Conservation (phyloP, 2,329 filamentous ascomycete genomes). For the Ambrosiella xylebori region DNA sequence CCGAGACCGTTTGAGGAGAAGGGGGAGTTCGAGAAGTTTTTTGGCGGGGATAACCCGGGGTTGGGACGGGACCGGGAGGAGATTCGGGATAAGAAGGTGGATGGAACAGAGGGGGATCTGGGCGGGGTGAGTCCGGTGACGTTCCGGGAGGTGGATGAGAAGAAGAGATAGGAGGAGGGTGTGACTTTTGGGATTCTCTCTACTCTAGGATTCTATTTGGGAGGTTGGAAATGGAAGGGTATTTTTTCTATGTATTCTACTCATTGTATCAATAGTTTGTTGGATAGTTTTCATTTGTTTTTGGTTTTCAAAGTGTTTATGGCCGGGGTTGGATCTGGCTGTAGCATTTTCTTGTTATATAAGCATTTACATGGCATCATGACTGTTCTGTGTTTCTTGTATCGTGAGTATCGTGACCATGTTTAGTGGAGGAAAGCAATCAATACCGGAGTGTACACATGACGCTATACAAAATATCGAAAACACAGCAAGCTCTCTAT, state of each 20-base stretch:
- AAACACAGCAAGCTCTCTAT: not conserved
- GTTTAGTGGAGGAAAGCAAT: no score
- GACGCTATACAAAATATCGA: not conserved
- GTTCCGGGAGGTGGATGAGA: not conserved
- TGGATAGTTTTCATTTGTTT: not conserved
- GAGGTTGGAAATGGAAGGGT: not conserved
- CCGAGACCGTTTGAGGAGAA: conserved; percentile 66
- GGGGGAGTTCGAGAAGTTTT: conserved; percentile 90
- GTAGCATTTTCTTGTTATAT: not conserved
- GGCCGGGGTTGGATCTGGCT: not conserved
- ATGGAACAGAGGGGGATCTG: not conserved
- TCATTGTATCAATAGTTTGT: not conserved
- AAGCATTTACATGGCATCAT: not conserved
- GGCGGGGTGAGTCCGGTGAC: not conserved
- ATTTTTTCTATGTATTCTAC: not conserved
- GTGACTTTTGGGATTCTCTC: not conserved
- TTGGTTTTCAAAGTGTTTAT: not conserved
- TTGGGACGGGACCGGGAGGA: conserved; percentile 26
- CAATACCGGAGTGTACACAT: no score
- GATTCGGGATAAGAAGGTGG: conserved; percentile 18
- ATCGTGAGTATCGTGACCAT: no score
- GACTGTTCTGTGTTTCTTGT: no score
- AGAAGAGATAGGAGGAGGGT: not conserved
- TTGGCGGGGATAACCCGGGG: conserved; percentile 41
- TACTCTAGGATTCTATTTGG: not conserved